phyloP scores from a whole-genome alignment of 495 filamentous ascomycete species.

The Penicillium dipodomyicola region DNA sequence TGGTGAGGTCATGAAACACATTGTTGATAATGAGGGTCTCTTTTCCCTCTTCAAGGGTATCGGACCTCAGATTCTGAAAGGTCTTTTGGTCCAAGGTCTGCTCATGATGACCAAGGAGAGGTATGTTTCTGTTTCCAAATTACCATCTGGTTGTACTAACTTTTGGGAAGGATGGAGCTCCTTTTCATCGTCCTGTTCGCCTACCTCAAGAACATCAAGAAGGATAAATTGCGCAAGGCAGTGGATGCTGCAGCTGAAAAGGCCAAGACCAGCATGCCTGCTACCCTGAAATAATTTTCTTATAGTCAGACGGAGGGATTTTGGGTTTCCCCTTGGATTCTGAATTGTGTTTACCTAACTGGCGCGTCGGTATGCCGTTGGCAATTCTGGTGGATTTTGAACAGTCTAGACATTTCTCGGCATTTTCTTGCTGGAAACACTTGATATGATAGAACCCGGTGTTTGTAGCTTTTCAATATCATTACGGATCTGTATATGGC shows the following conservation, averaged over 20 bases:
- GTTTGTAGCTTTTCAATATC: constrained; percentile 4
- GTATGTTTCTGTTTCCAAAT: constrained; percentile 47
- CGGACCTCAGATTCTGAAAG: constrained; percentile 89
- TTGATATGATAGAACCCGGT: constrained; percentile 7
- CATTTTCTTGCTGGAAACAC: constrained; percentile 5
- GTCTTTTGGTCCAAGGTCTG: constrained; percentile 87
- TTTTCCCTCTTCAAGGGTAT: constrained; percentile 93
- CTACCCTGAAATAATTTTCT: constrained; percentile 43
- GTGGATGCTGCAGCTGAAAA: constrained; percentile 45
- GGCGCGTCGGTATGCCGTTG: constrained; percentile 30
- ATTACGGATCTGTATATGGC: constrained; percentile 10
- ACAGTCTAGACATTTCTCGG: constrained; percentile 19
- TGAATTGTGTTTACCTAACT: constrained; percentile 11
- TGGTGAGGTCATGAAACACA: constrained; percentile 90
- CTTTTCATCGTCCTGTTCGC: constrained; percentile 83
- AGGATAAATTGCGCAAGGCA: constrained; percentile 67
- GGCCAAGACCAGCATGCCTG: constrained; percentile 45
- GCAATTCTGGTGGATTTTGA: constrained; percentile 11
- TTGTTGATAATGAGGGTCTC: constrained; percentile 80
- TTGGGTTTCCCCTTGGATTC: constrained; percentile 13
- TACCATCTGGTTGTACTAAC: constrained; percentile 25
- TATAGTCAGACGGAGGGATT: constrained; percentile 1
- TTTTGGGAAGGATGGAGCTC: constrained; percentile 71
- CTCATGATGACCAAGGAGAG: constrained; percentile 99
- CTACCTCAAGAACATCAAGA: constrained; percentile 68